phyloP scores from a whole-genome alignment of 257 asterid species.

The Gentiana dahurica region DNA sequence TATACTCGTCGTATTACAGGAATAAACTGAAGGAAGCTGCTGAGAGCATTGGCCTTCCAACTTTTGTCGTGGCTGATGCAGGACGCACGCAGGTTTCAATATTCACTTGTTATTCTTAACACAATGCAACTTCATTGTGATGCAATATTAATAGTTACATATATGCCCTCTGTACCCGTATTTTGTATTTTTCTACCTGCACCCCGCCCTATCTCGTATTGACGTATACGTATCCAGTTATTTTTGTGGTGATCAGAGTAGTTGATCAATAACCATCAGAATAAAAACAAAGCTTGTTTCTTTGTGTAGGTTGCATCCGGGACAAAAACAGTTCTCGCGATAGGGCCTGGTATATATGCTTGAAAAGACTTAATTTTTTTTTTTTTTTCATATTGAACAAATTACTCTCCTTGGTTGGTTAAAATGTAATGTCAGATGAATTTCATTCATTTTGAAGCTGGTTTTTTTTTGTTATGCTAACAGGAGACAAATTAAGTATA shows the following conservation, averaged over 20 bases:
- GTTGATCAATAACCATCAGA: no score
- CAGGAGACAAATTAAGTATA: constrained; percentile 69
- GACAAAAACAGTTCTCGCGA: constrained; percentile 86
- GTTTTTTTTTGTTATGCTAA: background rate
- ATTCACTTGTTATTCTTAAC: no score
- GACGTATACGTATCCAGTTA: no score
- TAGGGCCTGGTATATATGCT: constrained; percentile 90
- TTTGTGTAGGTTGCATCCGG: constrained; percentile 75
- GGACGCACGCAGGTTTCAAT: constrained; percentile 84
- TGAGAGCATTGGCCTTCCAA: constrained; percentile 76
- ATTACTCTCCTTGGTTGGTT: no score
- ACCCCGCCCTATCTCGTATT: no score
- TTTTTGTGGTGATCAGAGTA: no score
- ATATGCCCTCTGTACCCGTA: no score
- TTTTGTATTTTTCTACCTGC: no score
- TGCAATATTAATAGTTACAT: no score
- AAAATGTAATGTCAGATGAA: background rate
- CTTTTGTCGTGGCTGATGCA: constrained; percentile 93
- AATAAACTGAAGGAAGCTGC: constrained; percentile 87
- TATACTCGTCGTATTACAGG: constrained; percentile 27
- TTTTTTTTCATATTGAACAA: no score
- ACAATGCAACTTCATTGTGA: no score
- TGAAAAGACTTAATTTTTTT: no score
- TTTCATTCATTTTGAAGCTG: background rate
- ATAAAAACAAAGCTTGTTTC: background rate